Conservation (phyloP, 2,329 filamentous ascomycete genomes). For the Onygena corvina region DNA sequence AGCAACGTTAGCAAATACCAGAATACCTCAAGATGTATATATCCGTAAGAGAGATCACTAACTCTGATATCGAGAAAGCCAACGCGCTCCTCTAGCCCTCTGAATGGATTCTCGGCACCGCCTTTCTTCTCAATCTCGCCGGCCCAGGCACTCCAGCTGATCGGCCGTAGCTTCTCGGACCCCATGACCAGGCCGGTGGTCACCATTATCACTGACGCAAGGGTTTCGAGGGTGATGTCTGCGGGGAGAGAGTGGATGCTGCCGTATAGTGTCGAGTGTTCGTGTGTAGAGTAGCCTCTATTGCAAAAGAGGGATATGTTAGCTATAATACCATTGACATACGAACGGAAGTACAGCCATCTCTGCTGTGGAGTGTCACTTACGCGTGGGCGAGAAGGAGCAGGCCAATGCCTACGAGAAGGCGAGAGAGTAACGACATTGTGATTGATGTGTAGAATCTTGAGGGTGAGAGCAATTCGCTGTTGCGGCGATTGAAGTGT, state of each 20-base stretch:
- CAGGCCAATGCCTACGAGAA: slow-evolving; percentile 61
- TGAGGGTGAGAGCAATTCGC: neutral
- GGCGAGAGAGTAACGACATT: slow-evolving; percentile 58
- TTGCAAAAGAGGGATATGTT: slow-evolving; percentile 6
- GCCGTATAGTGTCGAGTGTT: slow-evolving; percentile 66
- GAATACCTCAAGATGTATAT: neutral
- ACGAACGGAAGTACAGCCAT: neutral
- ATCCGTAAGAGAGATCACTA: slow-evolving; percentile 24
- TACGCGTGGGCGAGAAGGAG: slow-evolving; percentile 80
- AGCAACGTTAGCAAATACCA: slow-evolving; percentile 1
- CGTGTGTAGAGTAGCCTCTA: slow-evolving; percentile 93
- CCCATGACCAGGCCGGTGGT: slow-evolving; percentile 69
- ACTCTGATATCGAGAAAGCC: slow-evolving; percentile 82
- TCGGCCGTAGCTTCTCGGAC: slow-evolving; percentile 67
- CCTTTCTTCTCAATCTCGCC: slow-evolving; percentile 57
- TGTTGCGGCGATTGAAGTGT: neutral
- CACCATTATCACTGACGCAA: slow-evolving; percentile 68
- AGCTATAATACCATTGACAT: neutral
- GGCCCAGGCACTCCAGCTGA: slow-evolving; percentile 71
- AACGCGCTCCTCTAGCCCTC: slow-evolving; percentile 61
- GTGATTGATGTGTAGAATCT: neutral
- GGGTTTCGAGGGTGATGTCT: slow-evolving; percentile 79
- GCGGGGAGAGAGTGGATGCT: slow-evolving; percentile 53
- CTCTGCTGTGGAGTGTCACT: slow-evolving; percentile 35
- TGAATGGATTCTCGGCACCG: slow-evolving; percentile 66